phyloP scores from a whole-genome alignment of 1,284 basidiomycete genomes.

The Cryptococcus jaspeensis region DNA sequence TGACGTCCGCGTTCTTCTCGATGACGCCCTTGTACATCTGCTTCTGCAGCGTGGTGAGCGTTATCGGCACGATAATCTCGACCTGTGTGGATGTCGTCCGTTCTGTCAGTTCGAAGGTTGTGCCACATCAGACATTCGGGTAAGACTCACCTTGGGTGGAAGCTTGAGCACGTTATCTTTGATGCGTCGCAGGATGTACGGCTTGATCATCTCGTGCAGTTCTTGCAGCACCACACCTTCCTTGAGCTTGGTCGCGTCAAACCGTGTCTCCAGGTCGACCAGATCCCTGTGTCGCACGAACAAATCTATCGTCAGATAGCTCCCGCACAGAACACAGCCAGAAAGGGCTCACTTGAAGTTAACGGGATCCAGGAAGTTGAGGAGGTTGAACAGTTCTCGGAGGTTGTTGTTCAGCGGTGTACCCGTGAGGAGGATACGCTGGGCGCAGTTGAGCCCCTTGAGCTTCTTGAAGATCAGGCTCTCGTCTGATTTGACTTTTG shows the following conservation, averaged over 20 bases:
- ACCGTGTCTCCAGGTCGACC: constrained; percentile 64
- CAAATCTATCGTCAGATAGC: background rate
- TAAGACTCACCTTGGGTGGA: constrained; percentile 72
- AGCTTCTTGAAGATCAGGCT: constrained; percentile 80
- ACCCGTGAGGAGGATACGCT: constrained; percentile 89
- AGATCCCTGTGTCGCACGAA: constrained; percentile 56
- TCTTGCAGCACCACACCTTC: constrained; percentile 76
- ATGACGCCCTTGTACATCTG: constrained; percentile 82
- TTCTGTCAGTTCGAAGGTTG: background rate
- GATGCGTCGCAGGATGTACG: constrained; percentile 88
- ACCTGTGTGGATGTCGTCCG: constrained; percentile 34
- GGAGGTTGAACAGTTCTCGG: constrained; percentile 88
- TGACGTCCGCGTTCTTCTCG: constrained; percentile 35
- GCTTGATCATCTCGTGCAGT: constrained; percentile 72
- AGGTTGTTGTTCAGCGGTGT: constrained; percentile 98
- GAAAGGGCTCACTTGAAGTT: constrained; percentile 53
- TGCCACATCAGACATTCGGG: background rate
- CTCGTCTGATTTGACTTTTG: constrained; percentile 70
- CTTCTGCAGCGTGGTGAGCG: constrained; percentile 83
- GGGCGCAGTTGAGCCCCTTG: constrained; percentile 71
- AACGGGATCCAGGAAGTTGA: constrained; percentile 82
- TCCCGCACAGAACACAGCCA: background rate
- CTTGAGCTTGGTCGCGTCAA: constrained; percentile 69
- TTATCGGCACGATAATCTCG: constrained; percentile 80
- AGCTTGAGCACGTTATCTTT: constrained; percentile 90